phyloP scores from a whole-genome alignment of 2,329 filamentous ascomycete genomes.

The Paecilomyces sp. region DNA sequence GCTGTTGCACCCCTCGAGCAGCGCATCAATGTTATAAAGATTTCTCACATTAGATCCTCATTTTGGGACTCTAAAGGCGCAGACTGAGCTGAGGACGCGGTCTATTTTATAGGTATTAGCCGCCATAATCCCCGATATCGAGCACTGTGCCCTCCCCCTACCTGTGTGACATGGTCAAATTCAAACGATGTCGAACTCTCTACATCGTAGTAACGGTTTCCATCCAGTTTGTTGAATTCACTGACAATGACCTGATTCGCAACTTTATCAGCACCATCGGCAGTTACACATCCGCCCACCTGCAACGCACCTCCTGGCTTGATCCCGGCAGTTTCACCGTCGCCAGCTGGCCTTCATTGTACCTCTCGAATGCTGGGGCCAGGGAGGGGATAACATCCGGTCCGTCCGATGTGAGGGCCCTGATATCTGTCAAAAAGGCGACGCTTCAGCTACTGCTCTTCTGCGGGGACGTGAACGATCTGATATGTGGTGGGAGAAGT shows the following conservation, averaged over 20 bases:
- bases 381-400: conserved; percentile 64
- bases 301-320: conserved; percentile 61
- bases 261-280: conserved; percentile 6
- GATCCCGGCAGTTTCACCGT: conserved; percentile 84
- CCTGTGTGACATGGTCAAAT: conserved; percentile 78
- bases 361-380: conserved; percentile 78
- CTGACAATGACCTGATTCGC: conserved; percentile 63
- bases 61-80: conserved; percentile 70
- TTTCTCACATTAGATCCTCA: conserved; percentile 65
- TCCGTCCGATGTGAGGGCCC: conserved; percentile 67
- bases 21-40: background rate
- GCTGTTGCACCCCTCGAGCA: background rate
- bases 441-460: background rate
- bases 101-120: conserved; percentile 40
- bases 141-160: conserved; percentile 22
- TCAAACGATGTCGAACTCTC: conserved; percentile 81
- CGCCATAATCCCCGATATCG: background rate
- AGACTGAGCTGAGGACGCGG: conserved; percentile 75
- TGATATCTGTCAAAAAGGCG: conserved; percentile 62
- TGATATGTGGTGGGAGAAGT: background rate
- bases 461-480: background rate
- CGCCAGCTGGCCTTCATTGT: conserved; percentile 91
- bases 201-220: conserved; percentile 81
- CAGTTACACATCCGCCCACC: background rate
- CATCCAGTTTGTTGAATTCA: conserved; percentile 73